These are phyloP conservation scores for Penicillium janthinellum DNA, from an alignment of 2,329 filamentous ascomycete species.

Conservation along the genomic window DNA sequence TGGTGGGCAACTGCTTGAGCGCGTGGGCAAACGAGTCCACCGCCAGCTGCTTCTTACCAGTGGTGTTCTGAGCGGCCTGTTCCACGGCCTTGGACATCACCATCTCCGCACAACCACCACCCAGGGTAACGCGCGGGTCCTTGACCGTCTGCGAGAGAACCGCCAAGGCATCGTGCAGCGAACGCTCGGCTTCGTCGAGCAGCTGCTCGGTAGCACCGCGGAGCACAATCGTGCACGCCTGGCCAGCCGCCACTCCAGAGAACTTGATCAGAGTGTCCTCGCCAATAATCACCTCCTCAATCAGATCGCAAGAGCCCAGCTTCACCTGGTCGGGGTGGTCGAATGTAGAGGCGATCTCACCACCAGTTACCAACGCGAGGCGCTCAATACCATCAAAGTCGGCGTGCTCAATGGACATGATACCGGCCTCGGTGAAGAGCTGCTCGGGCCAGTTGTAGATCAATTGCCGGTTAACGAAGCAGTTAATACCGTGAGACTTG, in stretches of 20 bases:
- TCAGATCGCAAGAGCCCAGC: conserved; percentile 89
- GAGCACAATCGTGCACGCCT: conserved; percentile 95
- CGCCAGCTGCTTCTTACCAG: conserved; percentile 94
- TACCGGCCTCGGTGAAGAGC: conserved; percentile 94
- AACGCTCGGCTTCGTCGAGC: conserved; percentile 93
- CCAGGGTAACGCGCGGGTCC: conserved; percentile 90
- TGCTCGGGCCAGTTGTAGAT: conserved; percentile 99
- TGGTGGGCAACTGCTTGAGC: conserved; percentile 90
- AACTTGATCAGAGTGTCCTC: conserved; percentile 98
- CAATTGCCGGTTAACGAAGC: conserved; percentile 98
- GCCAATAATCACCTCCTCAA: conserved; percentile 97
- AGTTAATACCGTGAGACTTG: conserved; percentile 98
- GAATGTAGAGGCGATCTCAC: conserved; percentile 96
- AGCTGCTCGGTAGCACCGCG: conserved; percentile 96
- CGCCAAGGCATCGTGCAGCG: conserved; percentile 91
- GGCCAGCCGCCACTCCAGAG: conserved; percentile 88
- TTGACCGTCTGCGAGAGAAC: conserved; percentile 96
- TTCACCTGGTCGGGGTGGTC: conserved; percentile 98
- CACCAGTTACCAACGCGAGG: conserved; percentile 89
- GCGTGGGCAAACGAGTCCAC: conserved; percentile 88
- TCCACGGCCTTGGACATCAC: conserved; percentile 98
- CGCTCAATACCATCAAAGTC: conserved; percentile 98
- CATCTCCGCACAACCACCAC: conserved; percentile 97
- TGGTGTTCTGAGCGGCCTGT: conserved; percentile 86
- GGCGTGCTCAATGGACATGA: conserved; percentile 97